Evolutionary conservation across 2,329 filamentous ascomycete species (phyloP), one percentile per base, ranked within the genome.

Genomic region (Colletotrichum zoysiae): DNA sequence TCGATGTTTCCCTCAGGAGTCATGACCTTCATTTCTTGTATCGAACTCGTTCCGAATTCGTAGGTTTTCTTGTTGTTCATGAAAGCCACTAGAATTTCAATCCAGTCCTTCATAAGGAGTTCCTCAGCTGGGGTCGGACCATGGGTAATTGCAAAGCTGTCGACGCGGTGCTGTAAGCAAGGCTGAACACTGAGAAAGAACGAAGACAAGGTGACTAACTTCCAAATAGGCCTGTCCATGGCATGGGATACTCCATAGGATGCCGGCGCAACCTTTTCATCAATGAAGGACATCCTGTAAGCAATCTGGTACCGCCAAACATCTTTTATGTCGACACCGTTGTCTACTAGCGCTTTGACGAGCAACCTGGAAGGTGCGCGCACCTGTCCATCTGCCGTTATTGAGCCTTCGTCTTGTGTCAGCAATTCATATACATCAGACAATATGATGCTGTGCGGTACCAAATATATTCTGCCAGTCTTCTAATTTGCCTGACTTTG

Each of bases 181-280:
- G n/a, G 35, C 12, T 48, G 11, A 20, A 23, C 46, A 23, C 33
- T 46, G 30, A 20, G 48, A 12, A 6, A 4, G 14, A 5, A 56
- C 53, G 3, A 40, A 48, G 23, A 11, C 26, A 30, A 4, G 2
- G 30, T 46, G 1, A 77, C 80, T 77, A 66, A 84, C 65, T 84
- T 84, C 82, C 82, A 84, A 38, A 84, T 78, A 0, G 82, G 81
- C 57, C 79, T 80, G 48, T 84, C 82, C 82, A 83, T 84, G 5
- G 81, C 80, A 73, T 84, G 82, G 0, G 77, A 76, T 0, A 81
- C 79, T 0, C 80, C 80, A 71, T 77, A 80, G 0, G 76, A 77
- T 14, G 69, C 74, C 0, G 83, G 82, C 1, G 82, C 82, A 4
- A 83, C 72, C 9, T 79, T 78, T 5, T 84, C 79, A 14, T 78